Evolutionary conservation across 306 rosid species (phyloP), one percentile per base, ranked within the genome.

Genomic region (Prunus davidiana): DNA sequence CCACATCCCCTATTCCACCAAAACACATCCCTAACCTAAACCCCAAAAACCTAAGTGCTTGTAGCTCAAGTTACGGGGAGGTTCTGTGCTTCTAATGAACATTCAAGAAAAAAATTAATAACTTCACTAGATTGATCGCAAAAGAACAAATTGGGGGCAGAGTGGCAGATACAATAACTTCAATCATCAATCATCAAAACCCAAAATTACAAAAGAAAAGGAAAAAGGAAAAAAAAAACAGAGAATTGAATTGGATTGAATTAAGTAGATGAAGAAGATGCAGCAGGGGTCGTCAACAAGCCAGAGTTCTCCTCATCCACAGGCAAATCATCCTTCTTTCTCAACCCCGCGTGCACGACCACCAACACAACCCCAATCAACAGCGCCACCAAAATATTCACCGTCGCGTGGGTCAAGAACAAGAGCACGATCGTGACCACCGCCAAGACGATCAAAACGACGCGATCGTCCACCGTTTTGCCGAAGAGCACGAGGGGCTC

Each of bases 331-430:
- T 86, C 89, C 2, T 81, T 91, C 82, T 76, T 93, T 79, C 93
- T 82, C 4, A 93, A 57, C 49, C 64, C 83, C 1, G 88, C 95
- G 77, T 93, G 98, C 22, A 19, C 79, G 58, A 79, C 63, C 61
- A 88, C 78, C 13, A 76, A 18, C 69, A 27, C 87, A 38, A 41
- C 82, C 50, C 80, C 88, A 5, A 91, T 24, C 27, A 80, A 54
- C 64, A 90, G 60, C 55, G 97, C 88, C 25, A 73, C 82, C 30
- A 89, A 12, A 12, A 94, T 84, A 27, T 94, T 89, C 16, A 69
- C 34, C 30, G 96, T 89, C 12, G 91, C 97, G 50, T 81, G 67
- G 0, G 98, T 91, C 66, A 91, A 73, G 28, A 94, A 78, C 87
- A 94, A 67, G n/a, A 88, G 38, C 12, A 76, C 89, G 38, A 91